A percentile compares a stretch with the other conserved stretches of the same genome.
These are phyloP conservation scores for Nepenthes mirabilis DNA, from an alignment of 148 eudicot species.

Conservation along the genomic window DNA sequence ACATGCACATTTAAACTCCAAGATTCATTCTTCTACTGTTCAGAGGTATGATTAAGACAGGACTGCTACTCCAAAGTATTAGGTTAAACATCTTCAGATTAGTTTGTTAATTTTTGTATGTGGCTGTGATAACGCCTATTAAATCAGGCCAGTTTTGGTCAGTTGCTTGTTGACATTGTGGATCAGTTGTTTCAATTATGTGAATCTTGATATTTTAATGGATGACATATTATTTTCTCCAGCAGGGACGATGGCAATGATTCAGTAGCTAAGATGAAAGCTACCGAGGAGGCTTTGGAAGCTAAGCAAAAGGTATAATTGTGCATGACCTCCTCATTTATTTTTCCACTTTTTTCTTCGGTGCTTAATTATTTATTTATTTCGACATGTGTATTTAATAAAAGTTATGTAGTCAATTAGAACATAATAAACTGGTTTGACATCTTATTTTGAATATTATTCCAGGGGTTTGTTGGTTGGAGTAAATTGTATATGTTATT, in stretches of 20 bases:
- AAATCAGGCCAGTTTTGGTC: no score
- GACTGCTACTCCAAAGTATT: no score
- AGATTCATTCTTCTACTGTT: no score
- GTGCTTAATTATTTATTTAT: not conserved
- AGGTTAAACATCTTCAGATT: no score
- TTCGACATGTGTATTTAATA: not conserved
- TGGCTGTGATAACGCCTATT: no score
- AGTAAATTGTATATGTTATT: not conserved
- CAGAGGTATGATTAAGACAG: no score
- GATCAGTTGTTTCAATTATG: no score
- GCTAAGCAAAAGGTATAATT: constrained; percentile 53
- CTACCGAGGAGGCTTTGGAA: constrained; percentile 61
- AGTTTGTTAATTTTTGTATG: no score
- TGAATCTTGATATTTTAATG: constrained; percentile 1
- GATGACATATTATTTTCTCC: constrained; percentile 9
- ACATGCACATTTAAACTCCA: no score
- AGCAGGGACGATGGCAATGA: constrained; percentile 61
- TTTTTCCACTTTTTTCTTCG: not conserved
- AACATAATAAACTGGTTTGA: not conserved
- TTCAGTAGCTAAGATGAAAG: constrained; percentile 77
- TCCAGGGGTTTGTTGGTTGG: not conserved
- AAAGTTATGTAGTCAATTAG: not conserved
- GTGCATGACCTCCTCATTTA: not conserved
- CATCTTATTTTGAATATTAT: not conserved
- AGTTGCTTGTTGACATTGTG: no score